phyloP scores from a whole-genome alignment of 78 protist species.

The Planoprotostelium fungivorum region DNA sequence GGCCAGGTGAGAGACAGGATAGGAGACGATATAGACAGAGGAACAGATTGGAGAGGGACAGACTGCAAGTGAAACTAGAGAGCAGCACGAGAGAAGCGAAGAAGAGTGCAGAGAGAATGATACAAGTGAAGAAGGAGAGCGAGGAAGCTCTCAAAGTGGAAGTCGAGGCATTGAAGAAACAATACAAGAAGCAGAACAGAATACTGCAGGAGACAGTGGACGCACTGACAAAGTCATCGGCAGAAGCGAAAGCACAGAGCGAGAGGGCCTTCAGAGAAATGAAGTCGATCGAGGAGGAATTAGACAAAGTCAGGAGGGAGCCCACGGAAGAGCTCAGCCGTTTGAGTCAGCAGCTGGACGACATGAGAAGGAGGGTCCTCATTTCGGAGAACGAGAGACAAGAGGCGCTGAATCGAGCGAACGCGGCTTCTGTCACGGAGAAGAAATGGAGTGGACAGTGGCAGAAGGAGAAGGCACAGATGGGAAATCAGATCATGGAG shows the following conservation, averaged over 20 bases:
- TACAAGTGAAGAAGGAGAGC: neutral
- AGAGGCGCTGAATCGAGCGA: neutral
- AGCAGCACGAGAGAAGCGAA: neutral
- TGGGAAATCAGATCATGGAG: neutral
- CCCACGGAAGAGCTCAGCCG: neutral
- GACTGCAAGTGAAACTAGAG: neutral
- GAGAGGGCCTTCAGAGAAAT: neutral
- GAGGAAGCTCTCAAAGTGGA: neutral
- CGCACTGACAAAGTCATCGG: neutral
- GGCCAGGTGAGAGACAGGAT: neutral
- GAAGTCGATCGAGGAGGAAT: neutral
- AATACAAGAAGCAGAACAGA: neutral
- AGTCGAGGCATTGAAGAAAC: neutral
- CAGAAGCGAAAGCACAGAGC: neutral
- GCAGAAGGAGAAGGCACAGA: neutral
- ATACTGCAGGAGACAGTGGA: neutral
- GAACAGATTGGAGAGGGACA: neutral
- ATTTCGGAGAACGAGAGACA: neutral
- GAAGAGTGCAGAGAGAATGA: neutral
- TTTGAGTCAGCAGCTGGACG: neutral
- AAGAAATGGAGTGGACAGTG: neutral
- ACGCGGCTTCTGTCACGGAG: neutral
- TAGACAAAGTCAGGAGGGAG: neutral
- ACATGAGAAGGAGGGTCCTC: neutral
- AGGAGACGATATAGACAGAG: neutral